Base-by-base conservation (phyloP, 148 eudicot species). In the Fagopyrum homotropicum region DNA sequence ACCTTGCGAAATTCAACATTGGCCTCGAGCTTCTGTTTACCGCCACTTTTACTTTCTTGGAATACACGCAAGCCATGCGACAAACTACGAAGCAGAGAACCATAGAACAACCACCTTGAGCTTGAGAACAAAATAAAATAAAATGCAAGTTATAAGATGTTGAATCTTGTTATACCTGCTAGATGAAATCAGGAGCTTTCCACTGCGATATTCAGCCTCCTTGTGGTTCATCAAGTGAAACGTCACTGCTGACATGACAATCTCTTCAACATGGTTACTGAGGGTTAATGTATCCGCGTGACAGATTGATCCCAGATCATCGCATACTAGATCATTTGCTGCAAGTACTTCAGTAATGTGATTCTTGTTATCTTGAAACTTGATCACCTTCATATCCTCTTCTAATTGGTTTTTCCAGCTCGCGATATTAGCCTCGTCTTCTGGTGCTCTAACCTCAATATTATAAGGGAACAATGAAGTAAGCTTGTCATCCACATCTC, bases 1-100 rank as follows among this genome's bases (percentile, higher is more conserved):
- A 93, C 98, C 98, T 89, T 91, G 74, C 85, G 83, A 60, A 88
- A 72, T 81, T 89, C 95, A 66, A 81, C 86, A 84, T 91, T 91
- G 8, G 87, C 82, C 73, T 86, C 98, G 83, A 90, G 84, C 78
- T 86, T 93, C 17, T 82, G 77, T 77, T 85, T 86, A 72, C 88
- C 85, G 45, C 74, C 80, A 70, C 57, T 74, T 47, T 78, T 87
- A 19, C 90, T 93, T 75, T 89, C 93, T 77, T 90, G 93, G 85
- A 93, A 93, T 79, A 93, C 84, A 78, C 91, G 84, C 80, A 93
- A 86, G 57, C 98, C 98, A 81, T 84, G 98, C 78, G 93, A 89
- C 84, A 93, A 86, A 75, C 98, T 93, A 84, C 59, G 43, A 46
- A 30, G 40, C 48, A 80, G 22, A 57, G 77, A 52, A 61, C 46